Percentiles rank a stretch among this genome's conserved stretches.
phyloP scores from a whole-genome alignment of 2,329 filamentous ascomycete genomes.

The Aspergillaceae sp. region DNA sequence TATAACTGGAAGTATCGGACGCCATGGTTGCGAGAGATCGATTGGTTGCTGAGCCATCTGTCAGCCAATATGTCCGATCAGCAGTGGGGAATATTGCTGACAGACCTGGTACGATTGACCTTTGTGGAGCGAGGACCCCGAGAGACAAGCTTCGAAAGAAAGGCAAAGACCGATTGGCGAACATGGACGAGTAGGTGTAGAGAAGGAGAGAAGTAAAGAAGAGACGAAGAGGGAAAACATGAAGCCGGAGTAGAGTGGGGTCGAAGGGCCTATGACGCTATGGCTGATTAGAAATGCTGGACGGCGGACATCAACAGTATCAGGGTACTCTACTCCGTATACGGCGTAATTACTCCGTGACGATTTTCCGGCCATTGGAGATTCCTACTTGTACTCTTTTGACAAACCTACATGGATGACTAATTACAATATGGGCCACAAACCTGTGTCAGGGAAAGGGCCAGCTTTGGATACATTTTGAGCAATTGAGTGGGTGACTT shows the following conservation, averaged over 20 bases:
- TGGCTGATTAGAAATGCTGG: no score
- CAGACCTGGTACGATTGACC: conserved; percentile 12
- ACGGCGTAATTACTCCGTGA: no score
- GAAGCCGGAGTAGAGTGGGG: neutral
- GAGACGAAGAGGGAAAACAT: neutral
- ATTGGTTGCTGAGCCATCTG: conserved; percentile 15
- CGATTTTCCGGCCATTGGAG: no score
- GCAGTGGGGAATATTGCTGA: neutral
- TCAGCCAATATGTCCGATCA: conserved; percentile 4
- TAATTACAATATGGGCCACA: no score
- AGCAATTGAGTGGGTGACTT: no score
- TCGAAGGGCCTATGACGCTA: neutral
- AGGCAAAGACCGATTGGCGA: conserved; percentile 10
- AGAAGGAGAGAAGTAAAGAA: conserved; percentile 8
- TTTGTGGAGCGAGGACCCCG: conserved; percentile 17
- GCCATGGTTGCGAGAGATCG: conserved; percentile 41
- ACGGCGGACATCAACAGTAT: no score
- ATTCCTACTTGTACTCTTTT: no score
- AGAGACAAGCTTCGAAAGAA: conserved; percentile 11
- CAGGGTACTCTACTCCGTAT: no score
- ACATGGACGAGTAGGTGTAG: conserved; percentile 10
- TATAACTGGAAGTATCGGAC: conserved; percentile 55
- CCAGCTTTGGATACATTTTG: no score
- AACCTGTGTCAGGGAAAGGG: no score
- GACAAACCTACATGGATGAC: no score